phyloP scores from a whole-genome alignment of 78 protist genomes.

The Planoprotostelium fungivorum region DNA sequence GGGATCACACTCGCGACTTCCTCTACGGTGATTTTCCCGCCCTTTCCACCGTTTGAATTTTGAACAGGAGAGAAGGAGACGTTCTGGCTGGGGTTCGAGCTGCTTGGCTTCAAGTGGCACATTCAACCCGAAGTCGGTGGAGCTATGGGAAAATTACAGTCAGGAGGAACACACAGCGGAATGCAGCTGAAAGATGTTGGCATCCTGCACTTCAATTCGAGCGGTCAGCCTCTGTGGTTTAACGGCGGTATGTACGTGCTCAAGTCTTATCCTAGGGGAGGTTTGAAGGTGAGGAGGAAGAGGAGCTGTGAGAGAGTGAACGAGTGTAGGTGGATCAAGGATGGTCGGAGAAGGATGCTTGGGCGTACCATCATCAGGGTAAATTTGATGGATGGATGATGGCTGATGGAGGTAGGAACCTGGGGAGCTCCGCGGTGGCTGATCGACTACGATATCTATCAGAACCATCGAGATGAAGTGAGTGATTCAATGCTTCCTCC shows the following conservation, averaged over 20 bases:
- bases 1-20: neutral
- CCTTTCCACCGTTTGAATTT: neutral
- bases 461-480: too few relatives aligned
- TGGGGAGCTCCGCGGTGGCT: too few relatives aligned
- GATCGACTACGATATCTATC: too few relatives aligned
- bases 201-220: neutral
- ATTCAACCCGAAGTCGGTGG: neutral
- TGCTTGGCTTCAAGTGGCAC: neutral
- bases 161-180: too few relatives aligned
- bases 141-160: neutral
- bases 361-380: too few relatives aligned
- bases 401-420: too few relatives aligned
- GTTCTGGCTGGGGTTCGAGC: neutral
- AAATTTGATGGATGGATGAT: too few relatives aligned
- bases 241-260: neutral
- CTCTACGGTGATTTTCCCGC: neutral
- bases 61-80: neutral
- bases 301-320: too few relatives aligned
- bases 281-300: neutral
- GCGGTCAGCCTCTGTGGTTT: neutral
- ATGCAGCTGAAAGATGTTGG: neutral
- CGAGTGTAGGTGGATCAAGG: too few relatives aligned
- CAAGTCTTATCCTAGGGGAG: neutral
- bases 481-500: too few relatives aligned
- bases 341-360: too few relatives aligned